Base-by-base conservation (phyloP, 345 rosid genomes). In the Psidium guajava region DNA sequence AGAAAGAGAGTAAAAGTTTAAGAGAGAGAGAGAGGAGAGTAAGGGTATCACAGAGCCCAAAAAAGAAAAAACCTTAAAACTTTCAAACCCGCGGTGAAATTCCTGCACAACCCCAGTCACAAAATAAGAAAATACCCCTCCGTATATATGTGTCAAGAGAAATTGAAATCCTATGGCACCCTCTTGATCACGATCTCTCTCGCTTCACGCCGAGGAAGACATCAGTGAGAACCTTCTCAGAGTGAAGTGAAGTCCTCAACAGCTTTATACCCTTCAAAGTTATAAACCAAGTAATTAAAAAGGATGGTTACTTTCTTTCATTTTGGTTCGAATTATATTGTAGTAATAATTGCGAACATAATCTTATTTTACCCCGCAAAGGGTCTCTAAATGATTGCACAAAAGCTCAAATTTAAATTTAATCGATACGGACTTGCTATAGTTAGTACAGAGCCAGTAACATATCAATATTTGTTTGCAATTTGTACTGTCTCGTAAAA, bases 191-290 rank as follows among this genome's bases (percentile, higher is more conserved):
- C 36, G 20, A 59, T 61, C 74, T 61, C 73, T 13, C 20, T 27
- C 40, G 28, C 5, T 61, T 3, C 5, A 28, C 56, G 50, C 36
- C n/a, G 8, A 83, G 32, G 55, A 86, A 88, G 36, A 87, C 85
- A 32, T 77, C 88, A 12, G 89, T 90, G 28, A 91, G 86, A 61
- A 89, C 91, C 20, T 54, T 87, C 84, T 86, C 53, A 22, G 90
- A 82, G 32, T 85, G 55, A 15, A 87, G 16, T 7, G 89, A 87
- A 57, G 90, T 83, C 88, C 83, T 90, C 82, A 87, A 4, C 36
- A 89, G 49, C 58, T 87, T 56, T 83, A 88, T 8, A 27, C 55
- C 86, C 87, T 88, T 32, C 75, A 51, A 13, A 50, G 12, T 54
- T 11, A 20, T 7, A 25, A 77, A 21, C 9, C 53, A 77, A 77